Base-by-base conservation (phyloP, 257 asterid genomes). In the Primulina tabacum region DNA sequence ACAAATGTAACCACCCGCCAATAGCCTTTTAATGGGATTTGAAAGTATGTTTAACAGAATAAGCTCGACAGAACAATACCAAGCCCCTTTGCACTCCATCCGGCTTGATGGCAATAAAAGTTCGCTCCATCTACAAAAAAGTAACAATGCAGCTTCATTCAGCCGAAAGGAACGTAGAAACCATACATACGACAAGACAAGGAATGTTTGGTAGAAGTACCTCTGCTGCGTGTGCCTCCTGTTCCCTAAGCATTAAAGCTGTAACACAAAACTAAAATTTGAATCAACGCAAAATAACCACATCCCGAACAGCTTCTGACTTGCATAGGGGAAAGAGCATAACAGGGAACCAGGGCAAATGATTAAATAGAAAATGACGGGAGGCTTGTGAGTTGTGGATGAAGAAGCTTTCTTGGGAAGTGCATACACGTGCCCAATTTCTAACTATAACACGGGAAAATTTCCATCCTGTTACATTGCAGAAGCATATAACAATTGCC, bases 61-160 rank as follows among this genome's bases (percentile, higher is more conserved):
- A 33, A 10, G 65, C 52, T 63, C 6, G 53, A 53, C 21, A 34
- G 72, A 64, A 65, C 0, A 75, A 8, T 91, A 94, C 99, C 99
- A 94, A 78, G 71, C 97, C 98, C 81, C 99, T 89, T 72, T 94
- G 99, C 70, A 92, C 98, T 74, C 99, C 99, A 84, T 91, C 99
- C 8, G 99, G 98, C 84, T 94, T 94, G 84, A 94, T 94, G 77
- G 99, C 98, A 66, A 94, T 94, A 72, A 94, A 94, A 70, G 97
- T 89, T 38, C 90, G 87, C 82, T 94, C 99, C 89, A 85, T 65
- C 99, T 94, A 52, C 55, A 68, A 57, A 69, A 75, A 43, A 74
- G 50, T 2, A 9, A 72, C 28, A 62, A 58, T 12, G 69, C 17
- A 71, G 29, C 20, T 40, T 77, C 73, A 76, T 82, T 70, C 71